phyloP scores from a whole-genome alignment of 345 rosid genomes.

The Boechera divaricarpa region DNA sequence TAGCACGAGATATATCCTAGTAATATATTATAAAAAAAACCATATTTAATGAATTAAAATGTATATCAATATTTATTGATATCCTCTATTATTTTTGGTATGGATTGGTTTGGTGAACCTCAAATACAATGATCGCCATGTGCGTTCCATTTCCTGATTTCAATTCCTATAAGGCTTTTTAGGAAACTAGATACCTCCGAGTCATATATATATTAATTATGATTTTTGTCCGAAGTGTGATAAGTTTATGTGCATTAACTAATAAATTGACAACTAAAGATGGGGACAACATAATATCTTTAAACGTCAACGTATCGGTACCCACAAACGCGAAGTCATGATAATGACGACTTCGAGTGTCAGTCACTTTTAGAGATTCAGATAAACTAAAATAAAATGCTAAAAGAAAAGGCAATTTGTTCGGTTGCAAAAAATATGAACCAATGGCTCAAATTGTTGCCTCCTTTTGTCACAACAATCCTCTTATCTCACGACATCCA shows the following conservation, averaged over 20 bases:
- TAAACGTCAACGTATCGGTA: constrained; percentile 35
- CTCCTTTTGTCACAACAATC: not conserved
- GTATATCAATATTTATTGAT: not conserved
- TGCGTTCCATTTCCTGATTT: constrained; percentile 25
- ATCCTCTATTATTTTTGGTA: not conserved
- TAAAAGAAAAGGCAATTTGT: constrained; percentile 19
- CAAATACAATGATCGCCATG: constrained; percentile 32
- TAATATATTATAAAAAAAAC: too few relatives aligned
- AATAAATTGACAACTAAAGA: constrained; percentile 19
- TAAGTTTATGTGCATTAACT: not conserved
- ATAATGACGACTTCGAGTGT: constrained; percentile 28
- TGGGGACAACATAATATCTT: constrained; percentile 37
- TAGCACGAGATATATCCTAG: too few relatives aligned
- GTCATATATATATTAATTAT: constrained; percentile 23
- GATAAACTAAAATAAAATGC: constrained; percentile 19
- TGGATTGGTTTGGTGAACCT: constrained; percentile 9
- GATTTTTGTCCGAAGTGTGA: constrained; percentile 10
- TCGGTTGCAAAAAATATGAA: not conserved
- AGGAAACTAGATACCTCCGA: constrained; percentile 6
- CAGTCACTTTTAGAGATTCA: constrained; percentile 31
- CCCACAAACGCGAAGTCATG: constrained; percentile 34
- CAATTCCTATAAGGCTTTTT: not conserved
- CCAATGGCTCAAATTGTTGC: not conserved
- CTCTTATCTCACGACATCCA: not conserved
- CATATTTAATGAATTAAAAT: constrained; percentile 13